phyloP scores from a whole-genome alignment of 2,329 filamentous ascomycete species.

The Juglanconis juglandina region DNA sequence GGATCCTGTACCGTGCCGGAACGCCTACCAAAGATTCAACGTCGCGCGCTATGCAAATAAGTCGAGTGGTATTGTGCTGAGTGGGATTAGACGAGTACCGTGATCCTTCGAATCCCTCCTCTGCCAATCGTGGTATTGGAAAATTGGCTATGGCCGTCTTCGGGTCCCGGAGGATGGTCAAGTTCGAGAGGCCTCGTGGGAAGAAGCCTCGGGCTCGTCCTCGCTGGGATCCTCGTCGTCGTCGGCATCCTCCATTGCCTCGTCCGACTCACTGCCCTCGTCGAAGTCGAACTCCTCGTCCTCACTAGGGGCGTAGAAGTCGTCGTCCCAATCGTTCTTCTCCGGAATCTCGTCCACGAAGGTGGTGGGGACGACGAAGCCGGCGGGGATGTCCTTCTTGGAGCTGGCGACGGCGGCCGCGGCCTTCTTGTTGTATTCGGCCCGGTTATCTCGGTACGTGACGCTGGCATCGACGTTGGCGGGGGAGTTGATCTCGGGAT shows the following conservation, averaged over 20 bases:
- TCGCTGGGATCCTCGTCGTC: slow-evolving; percentile 44
- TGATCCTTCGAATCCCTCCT: not conserved
- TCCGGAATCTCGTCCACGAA: slow-evolving; percentile 59
- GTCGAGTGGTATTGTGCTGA: not conserved
- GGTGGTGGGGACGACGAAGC: slow-evolving; percentile 77
- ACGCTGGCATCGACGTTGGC: slow-evolving; percentile 94
- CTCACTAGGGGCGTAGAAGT: slow-evolving; percentile 78
- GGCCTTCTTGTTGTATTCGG: slow-evolving; percentile 67
- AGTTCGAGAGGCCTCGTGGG: not conserved
- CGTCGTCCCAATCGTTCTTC: slow-evolving; percentile 66
- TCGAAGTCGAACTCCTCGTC: slow-evolving; percentile 77
- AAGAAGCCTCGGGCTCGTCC: not conserved
- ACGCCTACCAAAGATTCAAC: slow-evolving; percentile 10
- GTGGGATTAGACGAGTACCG: not conserved
- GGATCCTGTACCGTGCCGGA: slow-evolving; percentile 6
- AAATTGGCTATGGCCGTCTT: not conserved
- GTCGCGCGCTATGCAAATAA: slow-evolving; percentile 18
- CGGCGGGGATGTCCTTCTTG: slow-evolving; percentile 74
- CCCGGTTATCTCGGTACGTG: slow-evolving; percentile 71
- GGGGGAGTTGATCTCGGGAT: slow-evolving; percentile 88
- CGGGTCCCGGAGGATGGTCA: not conserved
- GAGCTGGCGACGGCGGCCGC: slow-evolving; percentile 68
- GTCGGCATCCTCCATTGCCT: slow-evolving; percentile 58
- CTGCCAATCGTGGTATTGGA: not conserved
- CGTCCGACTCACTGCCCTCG: slow-evolving; percentile 60